Evolutionary conservation across 306 rosid genomes (phyloP).

Genomic region (Lithocarpus polystachyus): DNA sequence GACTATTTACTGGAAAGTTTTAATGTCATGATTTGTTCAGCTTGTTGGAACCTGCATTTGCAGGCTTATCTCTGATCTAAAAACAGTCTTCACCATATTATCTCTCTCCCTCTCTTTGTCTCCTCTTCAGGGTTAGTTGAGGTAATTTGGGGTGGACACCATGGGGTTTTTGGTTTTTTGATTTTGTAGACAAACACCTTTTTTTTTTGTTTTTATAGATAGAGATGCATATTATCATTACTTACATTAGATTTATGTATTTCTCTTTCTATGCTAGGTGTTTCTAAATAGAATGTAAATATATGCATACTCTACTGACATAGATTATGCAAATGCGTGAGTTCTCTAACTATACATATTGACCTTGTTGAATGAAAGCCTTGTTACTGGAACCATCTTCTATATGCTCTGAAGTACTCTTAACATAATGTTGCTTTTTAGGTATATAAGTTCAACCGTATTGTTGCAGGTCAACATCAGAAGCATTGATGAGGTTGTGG

Average conservation of each 20-base stretch:
- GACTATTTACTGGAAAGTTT: background rate
- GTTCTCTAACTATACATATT: background rate
- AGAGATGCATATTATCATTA: too few relatives aligned
- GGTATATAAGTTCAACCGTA: background rate
- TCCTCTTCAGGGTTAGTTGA: background rate
- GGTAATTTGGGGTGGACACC: background rate
- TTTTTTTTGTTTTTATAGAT: too few relatives aligned
- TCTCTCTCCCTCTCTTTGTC: background rate
- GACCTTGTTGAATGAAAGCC: background rate
- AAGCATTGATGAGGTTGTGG: conserved; percentile 94
- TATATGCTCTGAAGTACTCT: background rate
- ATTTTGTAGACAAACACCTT: background rate
- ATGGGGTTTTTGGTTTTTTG: background rate
- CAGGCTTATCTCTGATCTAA: background rate
- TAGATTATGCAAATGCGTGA: background rate
- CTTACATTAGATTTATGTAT: too few relatives aligned
- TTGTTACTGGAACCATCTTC: background rate
- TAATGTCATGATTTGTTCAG: background rate
- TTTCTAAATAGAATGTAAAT: too few relatives aligned
- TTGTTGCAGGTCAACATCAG: conserved; percentile 86
- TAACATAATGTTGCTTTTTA: background rate
- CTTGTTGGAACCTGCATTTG: background rate
- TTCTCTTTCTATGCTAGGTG: too few relatives aligned
- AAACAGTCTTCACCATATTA: background rate
- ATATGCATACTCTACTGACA: background rate